These are phyloP conservation scores for Paraphoma chrysanthemicola DNA, from an alignment of 2,329 filamentous ascomycete species.

Conservation along the genomic window DNA sequence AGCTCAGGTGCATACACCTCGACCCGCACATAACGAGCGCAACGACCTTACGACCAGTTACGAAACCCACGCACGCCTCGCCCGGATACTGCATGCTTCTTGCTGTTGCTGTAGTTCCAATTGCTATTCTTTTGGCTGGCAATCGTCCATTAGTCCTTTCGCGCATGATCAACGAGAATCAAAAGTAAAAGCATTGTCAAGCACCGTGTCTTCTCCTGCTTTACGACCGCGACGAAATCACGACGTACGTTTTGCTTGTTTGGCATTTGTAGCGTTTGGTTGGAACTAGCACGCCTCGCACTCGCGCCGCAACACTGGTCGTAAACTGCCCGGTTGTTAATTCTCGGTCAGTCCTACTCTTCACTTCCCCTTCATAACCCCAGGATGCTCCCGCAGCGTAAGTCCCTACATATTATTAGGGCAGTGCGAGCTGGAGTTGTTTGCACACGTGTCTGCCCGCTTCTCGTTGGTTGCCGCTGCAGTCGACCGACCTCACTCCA, in stretches of 20 bases:
- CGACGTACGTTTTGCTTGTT: conserved; percentile 48
- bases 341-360: conserved; percentile 22
- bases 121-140: conserved; percentile 38
- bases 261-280: conserved; percentile 50
- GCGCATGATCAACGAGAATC: conserved; percentile 38
- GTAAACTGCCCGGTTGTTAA: conserved; percentile 11
- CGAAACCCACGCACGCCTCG: conserved; percentile 23
- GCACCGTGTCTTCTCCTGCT: conserved; percentile 26
- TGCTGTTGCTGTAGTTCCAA: conserved; percentile 12
- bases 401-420: not conserved
- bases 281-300: conserved; percentile 12
- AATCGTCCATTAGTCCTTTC: conserved; percentile 36
- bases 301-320: no score
- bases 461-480: conserved; percentile 32
- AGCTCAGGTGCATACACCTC: conserved; percentile 40
- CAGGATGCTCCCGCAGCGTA: not conserved
- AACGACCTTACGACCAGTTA: conserved; percentile 42
- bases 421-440: conserved; percentile 23
- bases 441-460: conserved; percentile 40
- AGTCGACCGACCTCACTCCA: conserved; percentile 22
- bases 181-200: conserved; percentile 36
- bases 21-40: conserved; percentile 40
- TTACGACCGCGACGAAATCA: conserved; percentile 51
- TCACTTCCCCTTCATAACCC: not conserved
- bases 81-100: conserved; percentile 28